Evolutionary conservation across 495 filamentous ascomycete genomes (phyloP), one percentile per base, ranked within the genome.

Genomic region (Copromyces sp.): DNA sequence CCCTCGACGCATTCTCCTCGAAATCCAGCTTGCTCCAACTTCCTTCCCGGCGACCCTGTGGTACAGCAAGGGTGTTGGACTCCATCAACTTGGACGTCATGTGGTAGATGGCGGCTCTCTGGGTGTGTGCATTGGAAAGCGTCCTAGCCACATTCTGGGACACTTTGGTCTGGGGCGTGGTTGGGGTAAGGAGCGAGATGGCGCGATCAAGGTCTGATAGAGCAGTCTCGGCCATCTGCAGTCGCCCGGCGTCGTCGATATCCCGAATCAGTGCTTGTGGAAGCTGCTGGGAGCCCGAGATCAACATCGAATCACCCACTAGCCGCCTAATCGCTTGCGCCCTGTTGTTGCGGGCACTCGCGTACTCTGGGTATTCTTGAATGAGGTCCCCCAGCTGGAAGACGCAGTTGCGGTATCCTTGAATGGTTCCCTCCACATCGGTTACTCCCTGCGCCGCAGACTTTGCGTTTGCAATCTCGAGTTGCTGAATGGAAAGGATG

Each of bases 321-420:
- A 86, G 79, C 71, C 92, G 82, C 7, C 93, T 86, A 0, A 89
- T 75, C 16, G 89, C 86, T 74, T 95, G 93, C 5, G 92, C 93
- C 59, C 92, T 86, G 78, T 97, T 97, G 73, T 91, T 91, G 73
- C 89, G 88, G 0, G 88, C 91, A 65, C 90, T 89, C 2, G 93
- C 92, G 76, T 95, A 96, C 8, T 81, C 81, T 2, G 91, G 92
- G 69, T 90, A 76, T 20, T 86, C 75, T 3, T 74, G 73, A 41
- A 94, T 86, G 2, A 96, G 81, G 9, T 79, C 72, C 24, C 84
- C 83, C 4, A 95, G 82, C 9, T 71, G 77, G 11, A 77, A 74
- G 68, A 87, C 76, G 65, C 81, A 82, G 41, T 78, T 69, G 12
- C 78, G 81, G 70, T 87, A 87, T 53, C 79, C 81, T 2, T 73